Evolutionary conservation across 441 rosid genomes (phyloP).

Genomic region (Omphalea diandra): DNA sequence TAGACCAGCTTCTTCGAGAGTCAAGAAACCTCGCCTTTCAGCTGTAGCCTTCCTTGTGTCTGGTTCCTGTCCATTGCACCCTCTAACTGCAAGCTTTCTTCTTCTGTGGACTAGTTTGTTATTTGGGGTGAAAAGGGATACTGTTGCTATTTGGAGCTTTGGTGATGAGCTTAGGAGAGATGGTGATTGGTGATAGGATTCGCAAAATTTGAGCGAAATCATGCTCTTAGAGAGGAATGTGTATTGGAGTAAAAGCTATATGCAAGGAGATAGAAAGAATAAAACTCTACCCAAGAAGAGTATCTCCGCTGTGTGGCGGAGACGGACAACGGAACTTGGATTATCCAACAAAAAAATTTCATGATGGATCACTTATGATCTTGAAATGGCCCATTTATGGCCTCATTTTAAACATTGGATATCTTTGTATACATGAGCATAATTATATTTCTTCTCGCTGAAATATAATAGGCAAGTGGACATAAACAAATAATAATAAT

Average conservation of each 20-base stretch:
- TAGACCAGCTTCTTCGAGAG: constrained; percentile 82
- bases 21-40: constrained; percentile 50
- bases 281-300: too few species aligned
- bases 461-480: too few species aligned
- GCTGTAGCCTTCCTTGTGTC: constrained; percentile 35
- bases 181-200: constrained; percentile 28
- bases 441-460: too few species aligned
- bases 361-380: too few species aligned
- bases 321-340: background rate
- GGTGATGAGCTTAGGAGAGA: constrained; percentile 15
- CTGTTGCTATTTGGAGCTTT: constrained; percentile 22
- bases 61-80: constrained; percentile 32
- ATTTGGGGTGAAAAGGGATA: constrained; percentile 17
- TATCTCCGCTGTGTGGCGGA: constrained; percentile 33
- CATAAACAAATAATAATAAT: too few species aligned
- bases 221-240: constrained; percentile 16
- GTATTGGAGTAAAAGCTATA: background rate
- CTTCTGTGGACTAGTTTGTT: constrained; percentile 5
- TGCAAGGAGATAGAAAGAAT: background rate
- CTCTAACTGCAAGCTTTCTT: constrained; percentile 26
- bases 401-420: background rate
- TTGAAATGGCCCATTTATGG: background rate
- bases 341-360: background rate
- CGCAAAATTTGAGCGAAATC: constrained; percentile 29
- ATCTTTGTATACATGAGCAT: background rate